Evolutionary conservation across 2,329 filamentous ascomycete genomes (phyloP), one percentile per base, ranked within the genome.

Genomic region (Didymella segeticola): DNA sequence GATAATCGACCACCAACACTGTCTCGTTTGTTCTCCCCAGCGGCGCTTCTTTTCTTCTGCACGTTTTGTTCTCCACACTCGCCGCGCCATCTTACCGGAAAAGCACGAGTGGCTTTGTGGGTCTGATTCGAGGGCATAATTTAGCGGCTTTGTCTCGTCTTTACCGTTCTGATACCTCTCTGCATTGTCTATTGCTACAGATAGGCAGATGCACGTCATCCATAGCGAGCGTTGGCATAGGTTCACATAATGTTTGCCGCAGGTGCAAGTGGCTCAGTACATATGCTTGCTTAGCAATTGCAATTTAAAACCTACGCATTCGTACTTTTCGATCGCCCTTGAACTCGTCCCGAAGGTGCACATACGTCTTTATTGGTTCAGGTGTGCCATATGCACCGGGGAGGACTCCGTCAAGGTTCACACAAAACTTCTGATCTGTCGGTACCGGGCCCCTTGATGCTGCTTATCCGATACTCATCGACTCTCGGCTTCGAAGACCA

Each of bases 1-100:
- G 90, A 73, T 91, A 74, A 79, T 17, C 59, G 37, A 31, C 39
- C 27, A 11, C 12, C 22, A 34, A 6, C 26, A 27, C 20, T 47
- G 14, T 48, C 26, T 53, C 33, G 15, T 48, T 53, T 53, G 51
- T 48, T 26, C 33, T 39, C 19, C 41, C 22, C 15, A 17, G 34
- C 39, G 29, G 31, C 22, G 26, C 45, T 29, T 41, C 34, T 46
- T 33, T 41, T 19, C 34, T 45, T 31, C 17, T 27, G 41, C 20
- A 11, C 19, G n/a, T 19, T 27, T 31, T 42, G 23, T 34, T 37
- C 27, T 33, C 39, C 34, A 27, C 25, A 23, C 31, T 36, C n/a
- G 45, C 45, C 39, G 41, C 36, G 23, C 51, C 34, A 34, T 33
- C 45, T 49, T 36, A 49, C 29, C 34, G 37, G 34, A 49, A 43